Base-by-base conservation (phyloP, 306 rosid species). In the Ormosia emarginata region DNA sequence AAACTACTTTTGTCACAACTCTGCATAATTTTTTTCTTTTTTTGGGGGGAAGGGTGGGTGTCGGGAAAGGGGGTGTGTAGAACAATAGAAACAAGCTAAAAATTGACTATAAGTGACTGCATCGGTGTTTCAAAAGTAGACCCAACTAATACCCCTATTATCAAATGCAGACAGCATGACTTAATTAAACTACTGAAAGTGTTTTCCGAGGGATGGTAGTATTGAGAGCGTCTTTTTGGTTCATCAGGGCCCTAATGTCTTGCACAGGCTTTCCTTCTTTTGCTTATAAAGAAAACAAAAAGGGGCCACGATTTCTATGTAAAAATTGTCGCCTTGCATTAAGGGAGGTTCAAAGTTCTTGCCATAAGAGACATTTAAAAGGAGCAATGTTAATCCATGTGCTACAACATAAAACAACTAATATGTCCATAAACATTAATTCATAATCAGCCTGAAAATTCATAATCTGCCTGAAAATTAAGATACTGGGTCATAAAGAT, bases 401-500 rank as follows among this genome's bases (percentile, higher is more conserved):
- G 37, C 81, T 56, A 57, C 64, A 32, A 66, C 62, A 47, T 2
- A 46, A 56, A 82, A 46, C 64, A 65, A 58, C 53, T 76, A 7
- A 82, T 41, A 29, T 55, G 3, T 41, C 13, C 12, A 40, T 14
- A 12, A 52, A 30, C 37, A 57, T 6, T 36, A 67, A 77, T 50
- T 39, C 79, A 70, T 46, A 76, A 69, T 24, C 1, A n/a, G n/a
- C n/a, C n/a, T n/a, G n/a, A n/a, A n/a, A n/a, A n/a, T n/a, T n/a
- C n/a, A n/a, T n/a, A n/a, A n/a, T 41, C 71, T 18, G 78, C 39
- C 37, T 36, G 29, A 76, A 63, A 67, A 61, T 57, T 43, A 76
- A 81, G 64, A 85, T 7, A 33, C 66, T 46, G 64, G 62, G 56
- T 43, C 72, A 40, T 6, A 71, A 81, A 73, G 74, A 59, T 49